Conservation (phyloP, 495 filamentous ascomycete species). For the Podospora comata region DNA sequence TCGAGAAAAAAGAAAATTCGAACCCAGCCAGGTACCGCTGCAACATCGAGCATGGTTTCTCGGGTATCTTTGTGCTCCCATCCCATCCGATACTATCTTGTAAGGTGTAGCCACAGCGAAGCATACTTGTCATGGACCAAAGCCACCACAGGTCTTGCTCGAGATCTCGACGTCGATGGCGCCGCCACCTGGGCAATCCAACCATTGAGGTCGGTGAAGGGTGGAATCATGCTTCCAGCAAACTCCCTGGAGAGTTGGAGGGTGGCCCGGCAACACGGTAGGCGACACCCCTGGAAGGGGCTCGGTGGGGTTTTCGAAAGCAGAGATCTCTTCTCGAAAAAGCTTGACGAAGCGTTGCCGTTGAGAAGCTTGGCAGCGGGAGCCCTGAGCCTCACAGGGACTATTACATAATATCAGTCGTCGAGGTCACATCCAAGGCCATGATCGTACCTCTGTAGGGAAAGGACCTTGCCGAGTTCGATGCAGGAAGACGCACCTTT, state of each 20-base stretch:
- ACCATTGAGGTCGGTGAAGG: background rate
- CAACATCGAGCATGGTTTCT: background rate
- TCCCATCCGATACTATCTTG: background rate
- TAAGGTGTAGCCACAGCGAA: background rate
- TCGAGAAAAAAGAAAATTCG: background rate
- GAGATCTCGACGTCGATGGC: background rate
- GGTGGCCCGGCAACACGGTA: background rate
- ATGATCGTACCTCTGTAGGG: background rate
- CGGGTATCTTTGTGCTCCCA: background rate
- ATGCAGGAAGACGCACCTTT: background rate
- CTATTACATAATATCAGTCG: slow-evolving; percentile 3
- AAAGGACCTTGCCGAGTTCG: background rate
- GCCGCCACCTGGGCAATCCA: background rate
- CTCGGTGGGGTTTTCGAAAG: background rate
- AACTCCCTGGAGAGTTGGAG: background rate
- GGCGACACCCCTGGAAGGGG: background rate
- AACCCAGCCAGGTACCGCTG: background rate
- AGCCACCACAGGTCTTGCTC: too few relatives aligned
- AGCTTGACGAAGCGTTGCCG: slow-evolving; percentile 5
- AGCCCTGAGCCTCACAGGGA: background rate
- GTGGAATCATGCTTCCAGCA: background rate
- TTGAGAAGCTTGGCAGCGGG: slow-evolving; percentile 2
- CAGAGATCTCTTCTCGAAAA: background rate
- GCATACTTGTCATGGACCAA: background rate
- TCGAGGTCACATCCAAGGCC: background rate